These are phyloP conservation scores for Aphanomyces cochlioides DNA, from an alignment of 352 stramenopile species.

Conservation along the genomic window DNA sequence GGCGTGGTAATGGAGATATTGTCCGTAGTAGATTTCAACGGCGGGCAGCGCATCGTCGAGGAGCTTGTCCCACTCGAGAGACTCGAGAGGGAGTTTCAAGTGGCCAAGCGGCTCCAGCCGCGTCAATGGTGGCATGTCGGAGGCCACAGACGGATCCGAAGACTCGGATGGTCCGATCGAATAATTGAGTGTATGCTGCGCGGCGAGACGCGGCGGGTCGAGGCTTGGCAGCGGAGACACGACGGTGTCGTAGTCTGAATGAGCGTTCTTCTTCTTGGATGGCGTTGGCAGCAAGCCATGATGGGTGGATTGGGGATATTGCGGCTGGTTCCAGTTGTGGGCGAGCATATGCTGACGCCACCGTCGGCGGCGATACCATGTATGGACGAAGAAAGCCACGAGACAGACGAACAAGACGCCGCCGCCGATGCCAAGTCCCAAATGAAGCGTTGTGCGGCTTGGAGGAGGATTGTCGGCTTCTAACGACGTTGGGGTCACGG, in stretches of 20 bases:
- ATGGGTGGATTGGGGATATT: background rate
- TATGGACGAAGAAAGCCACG: background rate
- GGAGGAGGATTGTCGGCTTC: background rate
- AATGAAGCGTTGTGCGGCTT: background rate
- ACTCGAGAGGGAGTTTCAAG: constrained; percentile 4
- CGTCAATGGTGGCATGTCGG: background rate
- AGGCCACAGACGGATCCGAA: background rate
- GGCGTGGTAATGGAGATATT: constrained; percentile 16
- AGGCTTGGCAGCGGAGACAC: background rate
- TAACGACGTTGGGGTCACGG: background rate
- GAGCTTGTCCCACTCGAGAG: background rate
- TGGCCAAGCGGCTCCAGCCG: background rate
- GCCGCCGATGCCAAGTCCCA: background rate
- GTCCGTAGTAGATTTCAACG: constrained; percentile 16
- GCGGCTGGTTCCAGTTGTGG: background rate
- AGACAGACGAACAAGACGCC: background rate
- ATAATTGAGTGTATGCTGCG: constrained; percentile 1
- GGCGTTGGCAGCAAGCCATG: background rate
- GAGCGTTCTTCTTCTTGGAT: background rate
- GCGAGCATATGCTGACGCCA: background rate
- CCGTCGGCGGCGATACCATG: background rate
- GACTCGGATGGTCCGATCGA: background rate
- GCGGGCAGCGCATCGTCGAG: background rate
- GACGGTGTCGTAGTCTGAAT: background rate
- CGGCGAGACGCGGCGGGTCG: background rate